Evolutionary conservation across 2,329 filamentous ascomycete genomes (phyloP).

Genomic region (Blastomyces silverae): DNA sequence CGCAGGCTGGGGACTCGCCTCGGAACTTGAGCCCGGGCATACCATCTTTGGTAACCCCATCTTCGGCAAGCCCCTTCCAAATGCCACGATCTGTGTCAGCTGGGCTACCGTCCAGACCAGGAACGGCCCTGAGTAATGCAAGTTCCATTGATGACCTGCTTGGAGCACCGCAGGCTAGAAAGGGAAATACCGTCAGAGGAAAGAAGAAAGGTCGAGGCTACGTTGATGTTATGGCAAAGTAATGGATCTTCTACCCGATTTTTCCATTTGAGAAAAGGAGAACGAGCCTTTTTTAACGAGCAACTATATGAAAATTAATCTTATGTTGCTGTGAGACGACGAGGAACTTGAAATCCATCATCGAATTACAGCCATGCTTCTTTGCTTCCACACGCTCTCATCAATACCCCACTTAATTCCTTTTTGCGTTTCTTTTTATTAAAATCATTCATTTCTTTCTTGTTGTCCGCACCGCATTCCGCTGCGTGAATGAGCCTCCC

Average conservation of each 20-base stretch:
- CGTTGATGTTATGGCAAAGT: constrained; percentile 89
- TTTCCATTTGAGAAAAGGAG: background rate
- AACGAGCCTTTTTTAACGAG: background rate
- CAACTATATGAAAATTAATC: background rate
- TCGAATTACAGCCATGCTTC: background rate
- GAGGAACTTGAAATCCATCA: background rate
- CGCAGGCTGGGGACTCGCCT: constrained; percentile 13
- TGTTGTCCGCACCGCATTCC: background rate
- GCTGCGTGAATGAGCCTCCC: background rate
- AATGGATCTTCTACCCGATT: constrained; percentile 15
- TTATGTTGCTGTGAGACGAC: background rate
- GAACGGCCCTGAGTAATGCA: constrained; percentile 81
- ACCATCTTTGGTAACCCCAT: constrained; percentile 20
- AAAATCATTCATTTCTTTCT: background rate
- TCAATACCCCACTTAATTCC: background rate
- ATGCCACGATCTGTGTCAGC: constrained; percentile 36
- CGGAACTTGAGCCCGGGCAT: constrained; percentile 6
- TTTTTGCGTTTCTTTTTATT: background rate
- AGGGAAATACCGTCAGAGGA: constrained; percentile 57
- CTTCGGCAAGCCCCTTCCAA: constrained; percentile 30
- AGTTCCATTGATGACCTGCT: constrained; percentile 91
- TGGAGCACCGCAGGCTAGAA: constrained; percentile 64
- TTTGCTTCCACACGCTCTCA: background rate
- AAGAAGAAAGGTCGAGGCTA: constrained; percentile 80
- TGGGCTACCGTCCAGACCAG: constrained; percentile 60